phyloP scores from a whole-genome alignment of 495 filamentous ascomycete species.

The Chaetomium tenue region DNA sequence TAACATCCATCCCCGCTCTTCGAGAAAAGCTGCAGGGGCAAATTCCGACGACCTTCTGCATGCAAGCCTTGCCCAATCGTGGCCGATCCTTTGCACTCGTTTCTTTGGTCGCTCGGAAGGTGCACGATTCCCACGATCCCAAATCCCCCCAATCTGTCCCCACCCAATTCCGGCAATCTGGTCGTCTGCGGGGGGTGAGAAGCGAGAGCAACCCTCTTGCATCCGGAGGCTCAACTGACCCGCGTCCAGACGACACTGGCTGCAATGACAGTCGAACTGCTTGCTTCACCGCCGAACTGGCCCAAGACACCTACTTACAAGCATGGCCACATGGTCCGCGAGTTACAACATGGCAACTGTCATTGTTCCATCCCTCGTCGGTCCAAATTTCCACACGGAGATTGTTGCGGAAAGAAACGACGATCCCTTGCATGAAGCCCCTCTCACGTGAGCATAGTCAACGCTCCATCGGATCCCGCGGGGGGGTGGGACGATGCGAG shows the following conservation, averaged over 20 bases:
- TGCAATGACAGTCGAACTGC: neutral
- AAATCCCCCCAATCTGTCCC: neutral
- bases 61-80: neutral
- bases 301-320: too few relatives aligned
- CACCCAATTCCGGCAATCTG: slow-evolving; percentile 10
- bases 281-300: neutral
- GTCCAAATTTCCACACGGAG: slow-evolving; percentile 6
- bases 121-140: neutral
- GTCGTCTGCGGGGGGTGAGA: slow-evolving; percentile 4
- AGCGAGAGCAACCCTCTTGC: neutral
- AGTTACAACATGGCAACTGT: neutral
- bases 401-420: slow-evolving; percentile 3
- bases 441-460: slow-evolving; percentile 11
- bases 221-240: neutral
- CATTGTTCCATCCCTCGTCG: neutral
- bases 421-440: slow-evolving; percentile 9
- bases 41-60: neutral
- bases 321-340: neutral
- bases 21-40: slow-evolving; percentile 3
- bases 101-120: neutral
- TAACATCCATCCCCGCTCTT: slow-evolving; percentile 1
- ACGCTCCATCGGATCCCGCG: neutral
- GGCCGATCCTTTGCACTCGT: neutral
- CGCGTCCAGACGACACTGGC: too few relatives aligned
- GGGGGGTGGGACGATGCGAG: neutral